Percentiles rank a stretch among this genome's conserved stretches.
Evolutionary conservation across 2,329 filamentous ascomycete genomes (phyloP).

Genomic region (Penicillium sp.): DNA sequence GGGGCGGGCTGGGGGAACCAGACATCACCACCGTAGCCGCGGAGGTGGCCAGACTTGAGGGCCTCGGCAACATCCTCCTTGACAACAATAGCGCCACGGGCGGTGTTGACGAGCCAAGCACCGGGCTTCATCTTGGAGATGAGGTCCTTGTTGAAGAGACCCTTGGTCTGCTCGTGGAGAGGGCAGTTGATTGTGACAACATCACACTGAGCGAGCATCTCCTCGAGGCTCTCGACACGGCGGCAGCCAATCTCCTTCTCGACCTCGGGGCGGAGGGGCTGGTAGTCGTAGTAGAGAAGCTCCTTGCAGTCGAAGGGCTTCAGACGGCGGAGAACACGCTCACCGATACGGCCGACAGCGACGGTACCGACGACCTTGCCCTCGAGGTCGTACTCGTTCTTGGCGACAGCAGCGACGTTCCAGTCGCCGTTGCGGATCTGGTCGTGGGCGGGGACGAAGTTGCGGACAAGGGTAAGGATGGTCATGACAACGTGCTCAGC

Average conservation of each 20-base stretch:
- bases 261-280: slow-evolving; percentile 76
- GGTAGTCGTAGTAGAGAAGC: slow-evolving; percentile 99
- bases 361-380: slow-evolving; percentile 97
- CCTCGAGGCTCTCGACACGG: slow-evolving; percentile 81
- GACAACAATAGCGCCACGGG: slow-evolving; percentile 96
- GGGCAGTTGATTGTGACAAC: slow-evolving; percentile 99
- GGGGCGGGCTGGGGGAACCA: slow-evolving; percentile 98
- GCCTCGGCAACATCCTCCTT: slow-evolving; percentile 98
- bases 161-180: slow-evolving; percentile 93
- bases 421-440: slow-evolving; percentile 83
- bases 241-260: slow-evolving; percentile 96
- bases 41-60: slow-evolving; percentile 74
- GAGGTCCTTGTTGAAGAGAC: slow-evolving; percentile 97
- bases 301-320: slow-evolving; percentile 99
- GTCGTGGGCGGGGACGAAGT: slow-evolving; percentile 97
- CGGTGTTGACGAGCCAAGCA: slow-evolving; percentile 97
- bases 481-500: slow-evolving; percentile 99
- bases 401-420: slow-evolving; percentile 92
- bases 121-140: slow-evolving; percentile 99
- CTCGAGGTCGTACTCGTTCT: slow-evolving; percentile 98
- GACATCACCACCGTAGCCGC: slow-evolving; percentile 48
- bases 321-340: slow-evolving; percentile 92
- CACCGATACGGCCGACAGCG: slow-evolving; percentile 92
- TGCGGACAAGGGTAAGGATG: slow-evolving; percentile 90
- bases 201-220: slow-evolving; percentile 90